These are phyloP conservation scores for Saccharata proteae DNA, from an alignment of 2,329 filamentous ascomycete species.

Conservation along the genomic window DNA sequence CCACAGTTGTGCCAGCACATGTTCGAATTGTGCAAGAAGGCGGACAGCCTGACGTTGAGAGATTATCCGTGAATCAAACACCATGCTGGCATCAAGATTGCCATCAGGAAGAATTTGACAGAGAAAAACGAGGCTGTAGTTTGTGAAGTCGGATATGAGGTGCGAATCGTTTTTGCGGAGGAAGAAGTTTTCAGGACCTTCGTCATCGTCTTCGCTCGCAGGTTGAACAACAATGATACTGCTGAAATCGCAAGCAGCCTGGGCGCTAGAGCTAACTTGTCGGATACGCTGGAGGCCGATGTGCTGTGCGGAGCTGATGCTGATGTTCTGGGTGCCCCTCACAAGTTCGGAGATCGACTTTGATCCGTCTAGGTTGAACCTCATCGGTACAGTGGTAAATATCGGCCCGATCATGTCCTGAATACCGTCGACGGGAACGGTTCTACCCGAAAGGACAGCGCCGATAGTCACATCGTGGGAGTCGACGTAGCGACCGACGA, in stretches of 20 bases:
- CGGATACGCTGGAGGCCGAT: conserved; percentile 19
- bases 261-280: conserved; percentile 35
- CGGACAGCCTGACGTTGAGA: neutral
- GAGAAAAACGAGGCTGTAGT: conserved; percentile 3
- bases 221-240: conserved; percentile 40
- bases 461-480: conserved; percentile 21
- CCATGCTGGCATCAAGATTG: neutral
- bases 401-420: conserved; percentile 25
- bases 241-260: conserved; percentile 40
- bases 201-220: conserved; percentile 2
- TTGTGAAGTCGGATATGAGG: conserved; percentile 1
- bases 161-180: conserved; percentile 1
- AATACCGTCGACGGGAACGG: conserved; percentile 21
- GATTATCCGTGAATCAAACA: neutral
- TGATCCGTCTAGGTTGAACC: conserved; percentile 18
- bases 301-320: conserved; percentile 11
- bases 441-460: conserved; percentile 24
- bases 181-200: too few relatives aligned
- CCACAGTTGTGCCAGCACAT: conserved; percentile 4
- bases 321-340: neutral
- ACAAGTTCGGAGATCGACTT: conserved; percentile 17
- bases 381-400: conserved; percentile 27
- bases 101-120: neutral
- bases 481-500: conserved; percentile 17
- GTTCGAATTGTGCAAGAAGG: conserved; percentile 4